phyloP scores from a whole-genome alignment of 202 grass and related monocot species.

The Brachypodium distachyon region DNA sequence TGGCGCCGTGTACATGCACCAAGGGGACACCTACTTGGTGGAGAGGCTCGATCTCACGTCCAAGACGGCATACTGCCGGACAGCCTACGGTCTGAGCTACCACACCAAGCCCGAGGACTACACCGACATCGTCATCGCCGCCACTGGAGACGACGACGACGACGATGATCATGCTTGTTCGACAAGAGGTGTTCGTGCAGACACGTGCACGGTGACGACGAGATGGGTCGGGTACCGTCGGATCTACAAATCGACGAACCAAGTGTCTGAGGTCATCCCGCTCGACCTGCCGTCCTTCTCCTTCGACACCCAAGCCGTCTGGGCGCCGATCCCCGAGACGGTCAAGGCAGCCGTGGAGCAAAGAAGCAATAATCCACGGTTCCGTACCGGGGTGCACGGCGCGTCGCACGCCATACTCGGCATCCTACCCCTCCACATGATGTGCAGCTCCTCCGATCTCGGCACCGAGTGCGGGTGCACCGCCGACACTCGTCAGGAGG shows the following conservation, averaged over 20 bases:
- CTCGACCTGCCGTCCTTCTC: conserved; percentile 52
- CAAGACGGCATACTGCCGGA: conserved; percentile 41
- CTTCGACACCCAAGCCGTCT: conserved; percentile 45
- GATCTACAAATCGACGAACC: conserved; percentile 41
- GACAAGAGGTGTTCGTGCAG: conserved; percentile 21
- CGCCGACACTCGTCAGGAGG: too few relatives aligned
- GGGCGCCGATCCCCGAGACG: conserved; percentile 32
- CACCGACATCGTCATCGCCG: conserved; percentile 41
- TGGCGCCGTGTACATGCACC: conserved; percentile 65
- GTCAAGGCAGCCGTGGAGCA: conserved; percentile 20
- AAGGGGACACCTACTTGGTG: conserved; percentile 54
- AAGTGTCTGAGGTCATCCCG: conserved; percentile 21
- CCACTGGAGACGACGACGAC: conserved; percentile 7
- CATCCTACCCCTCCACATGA: conserved; percentile 49
- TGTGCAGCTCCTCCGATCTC: conserved; percentile 53
- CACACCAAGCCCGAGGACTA: conserved; percentile 58
- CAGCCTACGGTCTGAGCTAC: conserved; percentile 56
- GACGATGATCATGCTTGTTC: conserved; percentile 29
- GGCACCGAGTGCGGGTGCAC: conserved; percentile 44
- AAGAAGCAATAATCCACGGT: conserved; percentile 18
- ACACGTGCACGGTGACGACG: conserved; percentile 47
- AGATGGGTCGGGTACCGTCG: conserved; percentile 50
- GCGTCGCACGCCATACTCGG: conserved; percentile 49
- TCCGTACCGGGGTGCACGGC: conserved; percentile 6
- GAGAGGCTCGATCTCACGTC: conserved; percentile 38